phyloP scores from a whole-genome alignment of 192 early-diverging fungal species.

The Geranomyces variabilis region DNA sequence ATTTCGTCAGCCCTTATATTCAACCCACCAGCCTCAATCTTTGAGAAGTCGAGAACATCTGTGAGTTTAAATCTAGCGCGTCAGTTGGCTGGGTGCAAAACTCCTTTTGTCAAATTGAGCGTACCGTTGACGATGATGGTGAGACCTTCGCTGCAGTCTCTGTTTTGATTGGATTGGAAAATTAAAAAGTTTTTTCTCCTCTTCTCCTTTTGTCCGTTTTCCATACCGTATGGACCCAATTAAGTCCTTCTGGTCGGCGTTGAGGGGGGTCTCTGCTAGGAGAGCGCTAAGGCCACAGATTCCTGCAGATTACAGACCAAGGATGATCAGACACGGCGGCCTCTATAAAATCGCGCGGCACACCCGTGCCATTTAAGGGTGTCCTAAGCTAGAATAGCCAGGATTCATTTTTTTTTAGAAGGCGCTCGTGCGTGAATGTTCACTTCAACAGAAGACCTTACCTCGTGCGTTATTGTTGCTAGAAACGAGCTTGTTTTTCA shows the following conservation, averaged over 20 bases:
- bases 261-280: constrained; percentile 32
- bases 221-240: constrained; percentile 23
- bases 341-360: too few species aligned
- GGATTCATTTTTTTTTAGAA: too few species aligned
- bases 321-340: too few species aligned
- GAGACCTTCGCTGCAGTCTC: constrained; percentile 30
- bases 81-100: background rate
- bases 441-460: too few species aligned
- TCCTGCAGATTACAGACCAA: too few species aligned
- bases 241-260: constrained; percentile 34
- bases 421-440: too few species aligned
- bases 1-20: too few species aligned
- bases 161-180: too few species aligned
- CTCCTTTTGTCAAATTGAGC: background rate
- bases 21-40: constrained; percentile 6
- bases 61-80: too few species aligned
- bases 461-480: background rate
- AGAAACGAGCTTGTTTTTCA: background rate
- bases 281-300: constrained; percentile 22
- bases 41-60: background rate
- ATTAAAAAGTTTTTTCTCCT: too few species aligned
- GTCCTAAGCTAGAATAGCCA: constrained; percentile 31
- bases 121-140: constrained; percentile 35
- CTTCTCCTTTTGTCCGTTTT: too few species aligned
- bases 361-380: constrained; percentile 25